Evolutionary conservation across 2,329 filamentous ascomycete species (phyloP).

Genomic region (Lachnellula hyalina): DNA sequence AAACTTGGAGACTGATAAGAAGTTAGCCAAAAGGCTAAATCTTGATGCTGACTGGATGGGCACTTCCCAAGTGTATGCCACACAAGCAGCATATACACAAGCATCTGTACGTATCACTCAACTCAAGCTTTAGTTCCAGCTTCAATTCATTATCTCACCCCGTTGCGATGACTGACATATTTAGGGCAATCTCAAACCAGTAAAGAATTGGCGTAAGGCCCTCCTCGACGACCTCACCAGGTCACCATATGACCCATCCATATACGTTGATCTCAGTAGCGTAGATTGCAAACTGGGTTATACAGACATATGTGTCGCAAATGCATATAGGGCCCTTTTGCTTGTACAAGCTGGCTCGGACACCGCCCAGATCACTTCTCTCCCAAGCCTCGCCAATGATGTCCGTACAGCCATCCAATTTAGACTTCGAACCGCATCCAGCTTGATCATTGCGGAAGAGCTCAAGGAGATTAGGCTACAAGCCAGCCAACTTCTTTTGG

Average conservation of each 20-base stretch:
- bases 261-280: constrained; percentile 13
- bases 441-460: constrained; percentile 12
- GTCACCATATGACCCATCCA: constrained; percentile 17
- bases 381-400: not conserved
- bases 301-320: constrained; percentile 15
- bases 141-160: not conserved
- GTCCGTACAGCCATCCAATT: constrained; percentile 4
- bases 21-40: not conserved
- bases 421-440: not conserved
- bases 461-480: constrained; percentile 6
- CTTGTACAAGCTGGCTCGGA: constrained; percentile 17
- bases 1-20: not conserved
- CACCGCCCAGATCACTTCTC: not conserved
- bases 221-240: constrained; percentile 4
- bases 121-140: not conserved
- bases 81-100: constrained; percentile 7
- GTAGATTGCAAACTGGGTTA: constrained; percentile 21
- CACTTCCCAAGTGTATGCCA: constrained; percentile 13
- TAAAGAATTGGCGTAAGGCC: constrained; percentile 11
- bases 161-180: not conserved
- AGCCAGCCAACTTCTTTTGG: constrained; percentile 16
- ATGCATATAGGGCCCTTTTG: constrained; percentile 18
- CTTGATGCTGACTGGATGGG: constrained; percentile 23
- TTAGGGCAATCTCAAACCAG: constrained; percentile 12
- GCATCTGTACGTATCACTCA: constrained; percentile 5